Evolutionary conservation across 139 green algal genomes (phyloP).

Genomic region (Chlamydomonas asymmetrica): DNA sequence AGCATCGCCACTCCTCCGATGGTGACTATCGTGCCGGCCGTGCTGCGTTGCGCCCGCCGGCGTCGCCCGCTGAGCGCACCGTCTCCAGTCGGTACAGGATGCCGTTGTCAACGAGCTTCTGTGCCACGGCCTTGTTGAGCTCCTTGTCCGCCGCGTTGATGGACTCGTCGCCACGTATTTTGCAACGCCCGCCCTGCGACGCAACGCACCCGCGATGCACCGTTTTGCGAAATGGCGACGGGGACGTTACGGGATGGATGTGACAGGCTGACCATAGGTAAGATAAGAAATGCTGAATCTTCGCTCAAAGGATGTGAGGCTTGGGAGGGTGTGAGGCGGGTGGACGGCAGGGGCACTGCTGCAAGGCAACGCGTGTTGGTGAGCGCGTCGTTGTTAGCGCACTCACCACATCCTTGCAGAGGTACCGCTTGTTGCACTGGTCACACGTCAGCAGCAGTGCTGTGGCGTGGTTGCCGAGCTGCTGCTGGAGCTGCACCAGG

Average conservation of each 20-base stretch:
- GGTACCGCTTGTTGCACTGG: background rate
- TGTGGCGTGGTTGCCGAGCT: background rate
- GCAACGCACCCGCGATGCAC: too few species aligned
- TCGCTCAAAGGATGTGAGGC: background rate
- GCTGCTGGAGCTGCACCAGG: conserved; percentile 1
- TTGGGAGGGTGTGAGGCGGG: background rate
- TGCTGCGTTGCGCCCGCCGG: too few species aligned
- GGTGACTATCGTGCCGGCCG: too few species aligned
- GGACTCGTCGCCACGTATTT: background rate
- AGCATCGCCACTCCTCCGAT: too few species aligned
- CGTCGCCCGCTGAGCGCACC: too few species aligned
- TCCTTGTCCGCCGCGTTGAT: conserved; percentile 14
- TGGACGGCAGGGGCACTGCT: background rate
- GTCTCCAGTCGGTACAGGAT: too few species aligned
- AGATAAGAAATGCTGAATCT: background rate
- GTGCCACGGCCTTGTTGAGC: conserved; percentile 10
- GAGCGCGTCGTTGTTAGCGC: background rate
- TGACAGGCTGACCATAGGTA: background rate
- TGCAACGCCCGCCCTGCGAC: background rate
- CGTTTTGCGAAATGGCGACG: too few species aligned
- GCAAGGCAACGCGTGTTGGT: background rate
- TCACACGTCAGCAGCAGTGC: conserved; percentile 12
- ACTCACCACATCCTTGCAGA: background rate
- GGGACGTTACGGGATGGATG: background rate
- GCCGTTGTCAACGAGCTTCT: conserved; percentile 1